These are phyloP conservation scores for Priceomyces haplophilus DNA, from an alignment of 805 yeast species.

Conservation along the genomic window DNA sequence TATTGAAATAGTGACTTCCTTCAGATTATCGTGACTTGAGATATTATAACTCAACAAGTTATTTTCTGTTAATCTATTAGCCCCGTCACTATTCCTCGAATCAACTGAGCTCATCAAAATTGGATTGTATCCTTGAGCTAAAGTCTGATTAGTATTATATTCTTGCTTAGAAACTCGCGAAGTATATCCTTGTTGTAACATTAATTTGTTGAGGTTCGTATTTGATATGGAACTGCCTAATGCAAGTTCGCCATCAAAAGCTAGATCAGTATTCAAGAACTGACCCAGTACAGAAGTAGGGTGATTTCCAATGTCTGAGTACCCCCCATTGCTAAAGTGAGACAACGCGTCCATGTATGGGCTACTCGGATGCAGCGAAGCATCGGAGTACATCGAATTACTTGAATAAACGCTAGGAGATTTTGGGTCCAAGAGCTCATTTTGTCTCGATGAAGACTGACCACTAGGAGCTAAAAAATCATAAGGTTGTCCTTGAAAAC, in stretches of 20 bases:
- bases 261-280: constrained; percentile 1
- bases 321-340: constrained; percentile 22
- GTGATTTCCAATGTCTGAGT: constrained; percentile 10
- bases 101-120: neutral
- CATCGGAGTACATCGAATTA: constrained; percentile 33
- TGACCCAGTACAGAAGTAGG: constrained; percentile 3
- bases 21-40: constrained; percentile 6
- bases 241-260: constrained; percentile 33
- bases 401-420: constrained; percentile 19
- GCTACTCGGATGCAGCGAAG: constrained; percentile 34
- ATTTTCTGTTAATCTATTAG: constrained; percentile 13
- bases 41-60: constrained; percentile 9
- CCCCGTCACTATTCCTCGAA: constrained; percentile 3
- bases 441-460: constrained; percentile 7
- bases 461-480: constrained; percentile 18
- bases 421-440: constrained; percentile 14
- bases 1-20: constrained; percentile 17
- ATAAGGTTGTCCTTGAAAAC: neutral
- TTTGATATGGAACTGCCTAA: constrained; percentile 39
- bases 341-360: constrained; percentile 38
- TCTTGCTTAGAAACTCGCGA: neutral
- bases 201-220: constrained; percentile 25
- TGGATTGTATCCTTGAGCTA: neutral
- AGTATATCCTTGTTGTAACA: constrained; percentile 1
- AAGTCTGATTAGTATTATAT: neutral